Evolutionary conservation across 352 stramenopile species (phyloP).

Genomic region (Globisporangium cylindrosporum): DNA sequence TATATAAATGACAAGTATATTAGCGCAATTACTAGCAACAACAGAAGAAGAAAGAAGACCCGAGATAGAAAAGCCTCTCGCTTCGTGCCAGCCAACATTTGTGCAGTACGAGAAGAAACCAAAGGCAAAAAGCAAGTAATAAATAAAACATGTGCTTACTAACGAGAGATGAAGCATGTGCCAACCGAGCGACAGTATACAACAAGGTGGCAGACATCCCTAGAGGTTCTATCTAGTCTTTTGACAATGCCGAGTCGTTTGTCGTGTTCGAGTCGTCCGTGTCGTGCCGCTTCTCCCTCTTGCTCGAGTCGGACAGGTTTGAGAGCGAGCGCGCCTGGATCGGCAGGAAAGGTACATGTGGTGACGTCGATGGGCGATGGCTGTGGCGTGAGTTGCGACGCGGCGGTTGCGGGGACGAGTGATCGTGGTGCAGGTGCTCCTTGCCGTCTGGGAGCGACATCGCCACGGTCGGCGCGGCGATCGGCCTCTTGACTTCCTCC

Average conservation of each 20-base stretch:
- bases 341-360: background rate
- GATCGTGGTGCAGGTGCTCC: conserved; percentile 12
- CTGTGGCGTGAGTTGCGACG: conserved; percentile 14
- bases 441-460: conserved; percentile 2
- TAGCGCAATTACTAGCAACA: background rate
- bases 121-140: background rate
- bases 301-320: conserved; percentile 6
- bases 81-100: too few species aligned
- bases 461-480: background rate
- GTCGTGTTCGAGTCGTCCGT: background rate
- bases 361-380: conserved; percentile 3
- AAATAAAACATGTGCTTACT: background rate
- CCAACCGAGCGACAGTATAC: background rate
- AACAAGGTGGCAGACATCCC: background rate
- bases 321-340: background rate
- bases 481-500: background rate
- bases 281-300: background rate
- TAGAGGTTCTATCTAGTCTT: background rate
- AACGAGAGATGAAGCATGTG: background rate
- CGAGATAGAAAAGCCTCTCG: background rate
- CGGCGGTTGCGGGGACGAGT: background rate
- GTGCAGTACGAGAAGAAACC: background rate
- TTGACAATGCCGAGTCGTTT: background rate
- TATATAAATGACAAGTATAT: background rate
- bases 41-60: background rate